Base-by-base conservation (phyloP, 192 early-diverging fungal species). In the Podila horticola region DNA sequence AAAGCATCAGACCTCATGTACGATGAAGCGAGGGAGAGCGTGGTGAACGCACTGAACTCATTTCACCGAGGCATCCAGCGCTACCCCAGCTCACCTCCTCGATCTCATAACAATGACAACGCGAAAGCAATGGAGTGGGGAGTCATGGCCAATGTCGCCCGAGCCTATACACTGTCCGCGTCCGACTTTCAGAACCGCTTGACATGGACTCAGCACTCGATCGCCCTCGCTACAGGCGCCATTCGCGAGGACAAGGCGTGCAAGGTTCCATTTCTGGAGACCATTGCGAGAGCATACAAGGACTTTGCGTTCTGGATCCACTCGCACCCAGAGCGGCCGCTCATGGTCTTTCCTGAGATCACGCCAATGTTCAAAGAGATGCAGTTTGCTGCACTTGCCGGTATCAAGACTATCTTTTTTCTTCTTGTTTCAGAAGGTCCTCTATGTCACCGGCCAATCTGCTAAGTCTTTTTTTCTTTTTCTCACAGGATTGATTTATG, bases 291-390 rank as follows among this genome's bases (percentile, higher is more conserved):
- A 10, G 20, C 34, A 9, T 41, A 71, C 17, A 58, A 71, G 3
- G 34, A 28, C 0, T 69, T 66, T 51, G 74, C 74, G 22, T 15
- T 66, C 1, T 77, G 68, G 74, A 71, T 77, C 33, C 20, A 71
- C 29, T 63, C 65, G 20, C 63, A 66, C 15, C 45, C 63, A 0
- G 63, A 62, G 7, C 29, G 58, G 1, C 30, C 62, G 4, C 55
- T 65, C 22, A 4, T 62, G 22, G 34, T 55, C 5, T n/a, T 58
- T 13, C 74, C 74, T 4, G 58, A 58, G n/a, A 30, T 41, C 11
- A 71, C 36, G 9, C 62, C 58, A 1, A 22, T 70, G 63, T 77
- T 77, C 30, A 24, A 29, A 2, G 74, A 77, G 24, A 77, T 71
- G 69, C 67, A 62, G 30, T 33, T 24, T 10, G 36, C 74, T 13